These are phyloP conservation scores for Naganishia friedmannii DNA, from an alignment of 768 basidiomycete genomes.

Conservation along the genomic window DNA sequence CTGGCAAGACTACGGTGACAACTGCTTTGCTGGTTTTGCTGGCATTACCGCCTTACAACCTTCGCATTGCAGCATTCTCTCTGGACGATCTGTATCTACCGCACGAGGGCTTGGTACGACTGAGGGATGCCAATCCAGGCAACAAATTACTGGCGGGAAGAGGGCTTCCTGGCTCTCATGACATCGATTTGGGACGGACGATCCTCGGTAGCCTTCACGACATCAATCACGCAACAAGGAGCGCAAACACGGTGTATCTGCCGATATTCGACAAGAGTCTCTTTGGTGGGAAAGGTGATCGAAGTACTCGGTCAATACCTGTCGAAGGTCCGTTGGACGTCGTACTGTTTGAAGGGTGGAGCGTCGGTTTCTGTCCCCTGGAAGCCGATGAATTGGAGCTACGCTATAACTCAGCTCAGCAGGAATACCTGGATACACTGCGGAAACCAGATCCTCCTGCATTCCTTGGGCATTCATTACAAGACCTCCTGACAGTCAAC, in stretches of 20 bases:
- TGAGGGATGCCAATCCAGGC: conserved; percentile 27
- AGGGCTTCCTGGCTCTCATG: conserved; percentile 39
- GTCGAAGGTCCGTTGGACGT: conserved; percentile 66
- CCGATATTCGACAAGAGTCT: conserved; percentile 87
- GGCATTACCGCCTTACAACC: conserved; percentile 13
- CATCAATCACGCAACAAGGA: conserved; percentile 12
- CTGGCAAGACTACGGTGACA: conserved; percentile 25
- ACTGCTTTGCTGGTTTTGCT: conserved; percentile 6
- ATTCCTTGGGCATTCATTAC: conserved; percentile 40
- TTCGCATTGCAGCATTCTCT: conserved; percentile 29
- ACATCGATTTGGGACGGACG: conserved; percentile 23
- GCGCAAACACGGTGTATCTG: conserved; percentile 55
- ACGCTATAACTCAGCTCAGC: conserved; percentile 54
- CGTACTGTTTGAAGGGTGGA: conserved; percentile 95
- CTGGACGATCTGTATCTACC: conserved; percentile 38
- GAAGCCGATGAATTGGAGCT: conserved; percentile 57
- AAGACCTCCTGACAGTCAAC: conserved; percentile 67
- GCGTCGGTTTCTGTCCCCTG: conserved; percentile 77
- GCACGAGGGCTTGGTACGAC: conserved; percentile 22
- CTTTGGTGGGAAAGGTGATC: conserved; percentile 77
- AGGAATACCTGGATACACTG: background rate
- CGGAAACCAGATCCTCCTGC: conserved; percentile 2
- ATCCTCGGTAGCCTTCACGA: background rate
- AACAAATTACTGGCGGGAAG: conserved; percentile 36
- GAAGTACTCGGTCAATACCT: conserved; percentile 57